Conservation (phyloP, 1,139 yeast species). For the Sugiyamaella paludigena region DNA sequence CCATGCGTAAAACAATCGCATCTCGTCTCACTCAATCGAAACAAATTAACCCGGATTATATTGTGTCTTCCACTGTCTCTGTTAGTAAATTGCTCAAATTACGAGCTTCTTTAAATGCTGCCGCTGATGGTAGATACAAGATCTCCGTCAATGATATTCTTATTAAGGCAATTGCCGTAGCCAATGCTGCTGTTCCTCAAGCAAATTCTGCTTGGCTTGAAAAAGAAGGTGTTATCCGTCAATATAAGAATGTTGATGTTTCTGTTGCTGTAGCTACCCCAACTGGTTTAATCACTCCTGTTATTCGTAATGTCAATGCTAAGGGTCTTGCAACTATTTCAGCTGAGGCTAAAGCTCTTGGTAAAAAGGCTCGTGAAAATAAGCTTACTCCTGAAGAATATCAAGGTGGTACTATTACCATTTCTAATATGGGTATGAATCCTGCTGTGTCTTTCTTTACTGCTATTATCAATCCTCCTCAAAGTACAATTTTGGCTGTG, state of each 20-base stretch:
- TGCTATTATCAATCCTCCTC: constrained; percentile 97
- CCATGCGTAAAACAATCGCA: constrained; percentile 94
- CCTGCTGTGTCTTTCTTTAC: constrained; percentile 88
- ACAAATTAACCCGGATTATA: constrained; percentile 84
- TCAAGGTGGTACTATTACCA: constrained; percentile 99
- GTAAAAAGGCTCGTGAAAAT: constrained; percentile 93
- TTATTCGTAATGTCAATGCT: constrained; percentile 79
- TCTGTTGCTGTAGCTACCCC: constrained; percentile 99
- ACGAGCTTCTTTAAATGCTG: constrained; percentile 82
- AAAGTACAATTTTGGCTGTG: constrained; percentile 87
- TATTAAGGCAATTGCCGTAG: constrained; percentile 90
- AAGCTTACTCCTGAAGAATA: constrained; percentile 93
- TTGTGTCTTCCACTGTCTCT: constrained; percentile 80
- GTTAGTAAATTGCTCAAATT: constrained; percentile 89
- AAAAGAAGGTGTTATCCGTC: constrained; percentile 85
- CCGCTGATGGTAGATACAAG: constrained; percentile 84
- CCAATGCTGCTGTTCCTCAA: constrained; percentile 87
- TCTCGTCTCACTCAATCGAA: constrained; percentile 83
- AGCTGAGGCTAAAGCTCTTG: constrained; percentile 81
- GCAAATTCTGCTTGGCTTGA: constrained; percentile 95
- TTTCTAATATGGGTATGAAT: constrained; percentile 98
- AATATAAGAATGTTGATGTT: constrained; percentile 87
- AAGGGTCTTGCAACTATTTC: constrained; percentile 86
- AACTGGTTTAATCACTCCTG: constrained; percentile 95
- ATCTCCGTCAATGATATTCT: constrained; percentile 91